These are phyloP conservation scores for Xenosphaeropsis pyriputrescens DNA, from an alignment of 2,329 filamentous ascomycete species.

Conservation along the genomic window DNA sequence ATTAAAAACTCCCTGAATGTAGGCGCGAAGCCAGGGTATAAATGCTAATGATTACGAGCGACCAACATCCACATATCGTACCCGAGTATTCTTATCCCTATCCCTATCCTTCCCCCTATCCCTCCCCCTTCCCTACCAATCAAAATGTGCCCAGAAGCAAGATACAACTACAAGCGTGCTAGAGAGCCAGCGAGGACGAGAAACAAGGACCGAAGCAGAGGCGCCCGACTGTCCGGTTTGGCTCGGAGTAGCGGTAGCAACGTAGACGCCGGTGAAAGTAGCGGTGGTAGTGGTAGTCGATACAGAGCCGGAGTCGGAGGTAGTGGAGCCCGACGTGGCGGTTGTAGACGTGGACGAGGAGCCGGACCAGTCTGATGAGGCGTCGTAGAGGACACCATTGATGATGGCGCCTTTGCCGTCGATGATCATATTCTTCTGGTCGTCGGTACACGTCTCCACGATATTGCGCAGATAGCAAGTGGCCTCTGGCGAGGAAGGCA, in stretches of 20 bases:
- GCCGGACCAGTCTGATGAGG: constrained; percentile 20
- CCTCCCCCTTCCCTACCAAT: too few species aligned
- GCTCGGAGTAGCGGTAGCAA: neutral
- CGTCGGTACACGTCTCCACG: constrained; percentile 34
- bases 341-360: neutral
- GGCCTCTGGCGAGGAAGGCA: constrained; percentile 29
- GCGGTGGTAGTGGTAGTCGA: neutral
- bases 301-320: neutral
- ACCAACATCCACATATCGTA: too few species aligned
- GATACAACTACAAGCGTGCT: too few species aligned
- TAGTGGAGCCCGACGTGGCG: neutral
- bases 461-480: constrained; percentile 49
- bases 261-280: neutral
- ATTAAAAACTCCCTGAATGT: too few species aligned
- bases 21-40: too few species aligned
- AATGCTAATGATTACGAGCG: too few species aligned
- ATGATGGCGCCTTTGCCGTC: constrained; percentile 38
- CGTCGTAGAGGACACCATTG: constrained; percentile 39
- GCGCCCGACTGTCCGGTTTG: neutral
- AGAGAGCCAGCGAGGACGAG: too few species aligned
- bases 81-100: too few species aligned
- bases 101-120: too few species aligned
- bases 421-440: constrained; percentile 30
- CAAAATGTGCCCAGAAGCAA: too few species aligned
- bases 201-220: too few species aligned